phyloP scores from a whole-genome alignment of 345 rosid genomes.

The Ceriops tagal region DNA sequence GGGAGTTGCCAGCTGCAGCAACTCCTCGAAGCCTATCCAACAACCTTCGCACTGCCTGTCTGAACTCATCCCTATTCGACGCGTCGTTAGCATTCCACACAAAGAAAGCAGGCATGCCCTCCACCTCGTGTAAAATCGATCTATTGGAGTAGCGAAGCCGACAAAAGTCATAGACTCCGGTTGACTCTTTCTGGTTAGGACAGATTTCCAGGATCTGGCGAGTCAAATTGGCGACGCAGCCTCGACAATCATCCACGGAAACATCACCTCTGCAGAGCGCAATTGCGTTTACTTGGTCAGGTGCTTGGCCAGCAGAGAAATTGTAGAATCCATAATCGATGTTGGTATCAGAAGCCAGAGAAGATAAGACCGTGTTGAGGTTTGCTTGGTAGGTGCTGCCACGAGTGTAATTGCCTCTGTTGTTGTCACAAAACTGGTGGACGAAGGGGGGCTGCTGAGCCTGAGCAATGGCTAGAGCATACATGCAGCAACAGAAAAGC shows the following conservation, averaged over 20 bases:
- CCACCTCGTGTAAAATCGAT: not conserved
- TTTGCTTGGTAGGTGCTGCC: no score
- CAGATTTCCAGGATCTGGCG: not conserved
- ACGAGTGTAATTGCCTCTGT: no score
- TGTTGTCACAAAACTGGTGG: no score
- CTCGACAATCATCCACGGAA: no score
- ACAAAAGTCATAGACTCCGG: not conserved
- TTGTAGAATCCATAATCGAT: not conserved
- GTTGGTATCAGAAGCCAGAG: no score
- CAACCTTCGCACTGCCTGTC: conserved; percentile 10
- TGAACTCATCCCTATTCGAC: conserved; percentile 21
- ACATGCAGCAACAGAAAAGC: not conserved
- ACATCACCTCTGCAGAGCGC: no score
- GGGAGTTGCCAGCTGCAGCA: conserved; percentile 29
- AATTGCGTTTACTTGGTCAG: no score
- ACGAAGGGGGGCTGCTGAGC: no score
- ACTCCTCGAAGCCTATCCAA: conserved; percentile 17
- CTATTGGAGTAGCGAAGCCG: conserved; percentile 14
- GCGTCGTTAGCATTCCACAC: not conserved
- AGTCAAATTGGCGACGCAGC: not conserved
- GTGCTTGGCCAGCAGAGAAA: no score
- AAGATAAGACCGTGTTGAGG: no score
- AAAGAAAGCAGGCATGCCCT: no score
- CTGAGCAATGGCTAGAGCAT: not conserved
- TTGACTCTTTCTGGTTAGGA: conserved; percentile 12